phyloP scores from a whole-genome alignment of 768 basidiomycete species.

The Arthromyces matolae region DNA sequence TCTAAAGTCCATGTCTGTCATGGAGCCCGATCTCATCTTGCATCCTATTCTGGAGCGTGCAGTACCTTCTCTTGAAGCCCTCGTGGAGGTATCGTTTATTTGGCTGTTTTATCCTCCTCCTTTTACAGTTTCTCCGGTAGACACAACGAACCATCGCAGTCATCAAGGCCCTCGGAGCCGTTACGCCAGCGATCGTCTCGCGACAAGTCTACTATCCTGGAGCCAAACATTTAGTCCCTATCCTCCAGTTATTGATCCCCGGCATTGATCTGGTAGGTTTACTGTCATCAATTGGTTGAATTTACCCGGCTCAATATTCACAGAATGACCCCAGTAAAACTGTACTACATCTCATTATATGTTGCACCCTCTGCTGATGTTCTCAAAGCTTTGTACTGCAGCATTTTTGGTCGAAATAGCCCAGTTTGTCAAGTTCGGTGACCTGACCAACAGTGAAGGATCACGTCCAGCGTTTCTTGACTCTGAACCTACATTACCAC shows the following conservation, averaged over 20 bases:
- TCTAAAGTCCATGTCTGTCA: constrained; percentile 75
- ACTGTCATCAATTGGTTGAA: constrained; percentile 3
- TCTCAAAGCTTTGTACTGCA: constrained; percentile 61
- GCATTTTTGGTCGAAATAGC: constrained; percentile 72
- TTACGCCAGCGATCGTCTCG: constrained; percentile 79
- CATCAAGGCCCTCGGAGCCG: constrained; percentile 78
- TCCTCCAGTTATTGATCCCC: constrained; percentile 77
- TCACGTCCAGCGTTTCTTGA: constrained; percentile 26
- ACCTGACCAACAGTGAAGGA: constrained; percentile 45
- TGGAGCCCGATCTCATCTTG: constrained; percentile 85
- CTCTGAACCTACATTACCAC: constrained; percentile 30
- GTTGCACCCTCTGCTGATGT: constrained; percentile 12
- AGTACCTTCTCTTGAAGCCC: constrained; percentile 79
- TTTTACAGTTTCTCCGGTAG: constrained; percentile 36
- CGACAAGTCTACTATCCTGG: constrained; percentile 77
- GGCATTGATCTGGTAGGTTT: constrained; percentile 77
- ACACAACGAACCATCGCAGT: constrained; percentile 83
- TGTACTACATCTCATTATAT: constrained; percentile 32
- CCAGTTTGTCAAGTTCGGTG: constrained; percentile 71
- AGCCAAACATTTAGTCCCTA: constrained; percentile 75
- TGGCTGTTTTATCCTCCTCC: background rate
- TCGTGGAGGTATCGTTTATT: constrained; percentile 62
- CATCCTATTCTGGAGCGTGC: constrained; percentile 80
- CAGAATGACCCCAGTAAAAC: constrained; percentile 81
- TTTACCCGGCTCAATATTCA: background rate